Conservation (phyloP, 2,329 filamentous ascomycete genomes). For the Pseudocercospora musae region DNA sequence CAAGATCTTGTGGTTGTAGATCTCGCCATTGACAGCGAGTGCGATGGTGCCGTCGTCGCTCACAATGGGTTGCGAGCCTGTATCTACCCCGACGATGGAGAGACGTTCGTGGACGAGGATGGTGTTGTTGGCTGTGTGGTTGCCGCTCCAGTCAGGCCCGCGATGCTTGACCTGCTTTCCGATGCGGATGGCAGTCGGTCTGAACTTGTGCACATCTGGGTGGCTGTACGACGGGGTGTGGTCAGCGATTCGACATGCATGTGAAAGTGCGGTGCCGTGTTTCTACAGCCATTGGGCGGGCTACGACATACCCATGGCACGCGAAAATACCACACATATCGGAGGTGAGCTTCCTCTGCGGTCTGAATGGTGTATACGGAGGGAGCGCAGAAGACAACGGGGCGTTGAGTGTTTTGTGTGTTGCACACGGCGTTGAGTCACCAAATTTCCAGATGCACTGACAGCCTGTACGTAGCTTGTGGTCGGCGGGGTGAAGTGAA, state of each 20-base stretch:
- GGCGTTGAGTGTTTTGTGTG: neutral
- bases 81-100: conserved; percentile 96
- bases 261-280: conserved; percentile 14
- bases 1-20: conserved; percentile 97
- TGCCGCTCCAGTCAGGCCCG: conserved; percentile 96
- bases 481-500: neutral
- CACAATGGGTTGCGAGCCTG: conserved; percentile 90
- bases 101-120: conserved; percentile 97
- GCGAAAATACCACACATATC: conserved; percentile 97
- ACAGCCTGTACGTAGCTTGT: neutral
- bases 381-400: neutral
- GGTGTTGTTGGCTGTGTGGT: conserved; percentile 82
- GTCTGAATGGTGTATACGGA: neutral
- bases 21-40: conserved; percentile 97
- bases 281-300: conserved; percentile 69
- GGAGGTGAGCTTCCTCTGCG: conserved; percentile 26
- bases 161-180: conserved; percentile 95
- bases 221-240: conserved; percentile 51
- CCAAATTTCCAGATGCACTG: neutral
- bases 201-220: conserved; percentile 93
- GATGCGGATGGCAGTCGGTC: conserved; percentile 88
- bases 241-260: conserved; percentile 11
- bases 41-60: conserved; percentile 85
- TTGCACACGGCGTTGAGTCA: neutral
- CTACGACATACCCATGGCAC: conserved; percentile 74